Evolutionary conservation across 257 asterid genomes (phyloP).

Genomic region (Capsicum pubescens): DNA sequence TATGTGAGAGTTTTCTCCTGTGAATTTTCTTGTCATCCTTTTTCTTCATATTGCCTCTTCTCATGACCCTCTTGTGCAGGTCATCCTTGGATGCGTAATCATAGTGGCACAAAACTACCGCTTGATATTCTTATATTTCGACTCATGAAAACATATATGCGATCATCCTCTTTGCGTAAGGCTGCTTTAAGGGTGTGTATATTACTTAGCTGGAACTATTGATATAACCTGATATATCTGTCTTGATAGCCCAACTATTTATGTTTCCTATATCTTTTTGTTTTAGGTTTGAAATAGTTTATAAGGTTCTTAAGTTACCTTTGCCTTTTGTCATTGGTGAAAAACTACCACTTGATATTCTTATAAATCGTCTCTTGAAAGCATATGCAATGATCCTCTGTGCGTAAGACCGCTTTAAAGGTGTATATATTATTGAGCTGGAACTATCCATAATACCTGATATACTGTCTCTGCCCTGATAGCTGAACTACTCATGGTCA

Average conservation of each 20-base stretch:
- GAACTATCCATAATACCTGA: neutral
- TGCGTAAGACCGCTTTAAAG: slow-evolving; percentile 69
- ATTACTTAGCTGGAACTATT: neutral
- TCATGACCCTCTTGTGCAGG: slow-evolving; percentile 47
- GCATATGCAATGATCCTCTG: slow-evolving; percentile 59
- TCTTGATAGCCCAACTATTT: neutral
- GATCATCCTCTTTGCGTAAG: slow-evolving; percentile 68
- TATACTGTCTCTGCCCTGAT: slow-evolving; percentile 4
- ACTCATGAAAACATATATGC: slow-evolving; percentile 69
- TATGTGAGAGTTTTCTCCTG: slow-evolving; percentile 50
- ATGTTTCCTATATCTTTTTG: slow-evolving; percentile 18
- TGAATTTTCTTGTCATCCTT: slow-evolving; percentile 18
- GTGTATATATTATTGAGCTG: slow-evolving; percentile 41
- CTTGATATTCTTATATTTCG: slow-evolving; percentile 60
- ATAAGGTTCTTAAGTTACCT: neutral
- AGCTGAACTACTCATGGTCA: neutral
- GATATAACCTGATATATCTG: neutral
- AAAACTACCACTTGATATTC: slow-evolving; percentile 51
- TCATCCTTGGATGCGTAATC: slow-evolving; percentile 73
- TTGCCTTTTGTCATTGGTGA: slow-evolving; percentile 16
- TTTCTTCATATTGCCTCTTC: slow-evolving; percentile 9
- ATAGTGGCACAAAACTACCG: slow-evolving; percentile 39
- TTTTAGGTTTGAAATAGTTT: slow-evolving; percentile 19
- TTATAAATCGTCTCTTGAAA: slow-evolving; percentile 55
- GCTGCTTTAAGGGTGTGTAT: slow-evolving; percentile 75